These are phyloP conservation scores for Dovyalis caffra DNA, from an alignment of 345 rosid genomes.

Conservation along the genomic window DNA sequence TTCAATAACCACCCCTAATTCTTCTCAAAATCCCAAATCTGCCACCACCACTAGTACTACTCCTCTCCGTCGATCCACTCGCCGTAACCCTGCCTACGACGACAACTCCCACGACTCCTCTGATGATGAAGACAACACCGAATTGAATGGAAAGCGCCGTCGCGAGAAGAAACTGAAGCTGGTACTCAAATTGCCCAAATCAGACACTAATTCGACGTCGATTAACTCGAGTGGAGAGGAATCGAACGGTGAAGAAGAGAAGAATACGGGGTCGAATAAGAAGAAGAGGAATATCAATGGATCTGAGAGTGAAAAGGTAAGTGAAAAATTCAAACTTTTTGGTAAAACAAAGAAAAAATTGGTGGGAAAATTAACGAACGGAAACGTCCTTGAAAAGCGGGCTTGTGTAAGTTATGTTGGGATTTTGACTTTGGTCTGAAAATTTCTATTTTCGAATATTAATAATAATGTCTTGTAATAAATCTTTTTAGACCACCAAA, in stretches of 20 bases:
- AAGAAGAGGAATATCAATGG: conserved; percentile 51
- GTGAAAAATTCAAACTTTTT: neutral
- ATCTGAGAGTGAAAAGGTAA: conserved; percentile 46
- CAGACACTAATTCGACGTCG: conserved; percentile 22
- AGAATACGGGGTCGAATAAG: conserved; percentile 17
- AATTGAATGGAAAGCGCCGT: conserved; percentile 8
- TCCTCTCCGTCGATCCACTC: conserved; percentile 52
- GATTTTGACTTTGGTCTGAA: conserved; percentile 16
- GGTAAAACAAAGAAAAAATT: neutral
- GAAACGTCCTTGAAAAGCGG: conserved; percentile 50
- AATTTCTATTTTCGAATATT: neutral
- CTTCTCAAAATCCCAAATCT: conserved; percentile 36
- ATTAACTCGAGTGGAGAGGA: conserved; percentile 28
- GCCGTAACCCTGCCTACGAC: conserved; percentile 28
- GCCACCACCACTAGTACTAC: conserved; percentile 30
- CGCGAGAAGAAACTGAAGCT: conserved; percentile 24
- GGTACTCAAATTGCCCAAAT: conserved; percentile 21
- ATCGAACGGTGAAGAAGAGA: conserved; percentile 26
- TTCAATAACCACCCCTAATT: conserved; percentile 20
- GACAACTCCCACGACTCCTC: neutral
- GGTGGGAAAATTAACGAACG: neutral
- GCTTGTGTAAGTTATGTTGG: conserved; percentile 30
- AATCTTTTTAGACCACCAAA: neutral
- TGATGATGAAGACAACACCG: conserved; percentile 1
- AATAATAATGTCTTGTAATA: neutral